Evolutionary conservation across 768 basidiomycete species (phyloP).

Genomic region (Sutorius australiensis): DNA sequence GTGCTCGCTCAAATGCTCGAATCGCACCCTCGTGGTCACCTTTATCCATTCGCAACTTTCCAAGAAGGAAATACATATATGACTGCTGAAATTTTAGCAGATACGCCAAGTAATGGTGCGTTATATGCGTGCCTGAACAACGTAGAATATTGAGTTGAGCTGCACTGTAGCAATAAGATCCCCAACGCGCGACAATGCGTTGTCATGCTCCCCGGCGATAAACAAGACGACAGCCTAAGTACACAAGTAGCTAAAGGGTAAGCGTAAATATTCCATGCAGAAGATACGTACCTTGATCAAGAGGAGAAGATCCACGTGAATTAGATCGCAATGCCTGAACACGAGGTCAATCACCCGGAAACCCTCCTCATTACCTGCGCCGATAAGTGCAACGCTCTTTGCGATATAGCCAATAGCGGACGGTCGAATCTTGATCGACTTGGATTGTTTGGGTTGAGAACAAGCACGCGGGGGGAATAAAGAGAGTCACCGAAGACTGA

Average conservation of each 20-base stretch:
- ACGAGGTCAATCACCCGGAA: not conserved
- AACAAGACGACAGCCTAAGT: not conserved
- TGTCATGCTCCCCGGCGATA: not conserved
- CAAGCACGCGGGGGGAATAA: no score
- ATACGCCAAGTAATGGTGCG: no score
- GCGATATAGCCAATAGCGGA: not conserved
- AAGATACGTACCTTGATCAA: not conserved
- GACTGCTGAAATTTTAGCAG: not conserved
- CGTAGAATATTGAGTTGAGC: not conserved
- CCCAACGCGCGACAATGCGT: not conserved
- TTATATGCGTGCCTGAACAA: constrained; percentile 1
- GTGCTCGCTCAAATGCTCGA: not conserved
- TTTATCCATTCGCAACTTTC: not conserved
- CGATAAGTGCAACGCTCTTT: not conserved
- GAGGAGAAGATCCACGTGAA: not conserved
- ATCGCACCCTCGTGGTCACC: not conserved
- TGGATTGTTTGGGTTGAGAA: no score
- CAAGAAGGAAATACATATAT: not conserved
- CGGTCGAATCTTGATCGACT: not conserved
- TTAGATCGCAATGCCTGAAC: not conserved
- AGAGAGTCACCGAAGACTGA: not conserved
- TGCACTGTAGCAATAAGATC: not conserved
- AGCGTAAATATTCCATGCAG: not conserved
- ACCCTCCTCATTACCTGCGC: not conserved
- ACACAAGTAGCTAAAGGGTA: not conserved